These are phyloP conservation scores for Anacardium occidentale DNA, from an alignment of 345 rosid genomes.

Conservation along the genomic window DNA sequence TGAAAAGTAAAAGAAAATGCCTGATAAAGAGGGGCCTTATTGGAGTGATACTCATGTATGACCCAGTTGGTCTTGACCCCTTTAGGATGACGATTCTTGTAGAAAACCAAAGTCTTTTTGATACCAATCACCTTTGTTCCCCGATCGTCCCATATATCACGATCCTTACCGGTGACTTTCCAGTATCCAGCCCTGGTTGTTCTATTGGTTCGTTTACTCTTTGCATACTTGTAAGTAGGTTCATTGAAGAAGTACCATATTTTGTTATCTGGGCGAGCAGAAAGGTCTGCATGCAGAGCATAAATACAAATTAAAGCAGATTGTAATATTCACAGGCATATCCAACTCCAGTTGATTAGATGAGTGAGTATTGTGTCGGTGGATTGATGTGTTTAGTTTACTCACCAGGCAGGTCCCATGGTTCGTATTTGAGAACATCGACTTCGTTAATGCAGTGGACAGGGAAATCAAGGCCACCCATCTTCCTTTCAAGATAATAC, in stretches of 20 bases:
- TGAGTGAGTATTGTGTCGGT: neutral
- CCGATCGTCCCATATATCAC: conserved; percentile 22
- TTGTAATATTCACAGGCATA: no score
- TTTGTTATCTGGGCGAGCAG: conserved; percentile 16
- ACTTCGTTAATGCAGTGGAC: conserved; percentile 13
- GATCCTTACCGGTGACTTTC: conserved; percentile 42
- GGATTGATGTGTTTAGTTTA: neutral
- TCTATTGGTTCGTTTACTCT: conserved; percentile 28
- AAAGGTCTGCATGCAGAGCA: neutral
- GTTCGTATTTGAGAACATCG: conserved; percentile 25
- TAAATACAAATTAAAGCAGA: neutral
- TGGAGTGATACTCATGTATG: conserved; percentile 13
- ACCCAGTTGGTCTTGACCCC: conserved; percentile 12
- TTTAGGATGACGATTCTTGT: neutral
- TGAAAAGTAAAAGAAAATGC: neutral
- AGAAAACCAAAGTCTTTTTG: conserved; percentile 46
- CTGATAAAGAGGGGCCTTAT: conserved; percentile 3
- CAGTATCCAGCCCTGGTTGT: conserved; percentile 37
- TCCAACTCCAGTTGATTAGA: no score
- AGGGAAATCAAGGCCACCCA: conserved; percentile 12
- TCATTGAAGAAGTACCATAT: conserved; percentile 43
- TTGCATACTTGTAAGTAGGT: conserved; percentile 8
- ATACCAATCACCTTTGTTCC: conserved; percentile 33
- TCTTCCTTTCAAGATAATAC: conserved; percentile 16
- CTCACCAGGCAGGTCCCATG: conserved; percentile 39